Evolutionary conservation across 2,329 filamentous ascomycete genomes (phyloP), one percentile per base, ranked within the genome.

Genomic region (Aspergillus sp.): DNA sequence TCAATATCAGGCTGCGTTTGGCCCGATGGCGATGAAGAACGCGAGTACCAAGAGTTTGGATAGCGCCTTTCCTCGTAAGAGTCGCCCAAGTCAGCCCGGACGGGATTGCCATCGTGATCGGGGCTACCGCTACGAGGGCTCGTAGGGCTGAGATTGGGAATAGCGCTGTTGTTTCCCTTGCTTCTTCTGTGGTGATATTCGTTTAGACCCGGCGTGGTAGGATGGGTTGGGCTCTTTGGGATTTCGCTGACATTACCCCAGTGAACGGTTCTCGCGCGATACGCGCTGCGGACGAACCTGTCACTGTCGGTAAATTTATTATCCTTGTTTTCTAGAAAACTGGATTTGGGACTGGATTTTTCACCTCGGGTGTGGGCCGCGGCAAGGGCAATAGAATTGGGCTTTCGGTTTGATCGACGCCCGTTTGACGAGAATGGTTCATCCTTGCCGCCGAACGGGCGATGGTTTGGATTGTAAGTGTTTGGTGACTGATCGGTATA

Each of bases 181-280:
- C 15, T 17, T 46, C 41, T 15, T 17, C 42, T 22, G 2, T 39
- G 12, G 11, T 30, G 51, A n/a, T 39, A 54, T 13, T 27, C 33
- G 6, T 19, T 47, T 37, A 54, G 19, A 11, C 30, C 42, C 3
- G 51, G 19, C 15, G 41, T 30, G 2, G 24, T 39, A 20, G 42
- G 30, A 3, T 24, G 12, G 22, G 12, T n/a, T 17, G 41, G 5
- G 9, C 12, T 13, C 12, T 19, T 7, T n/a, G 33, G 15, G 33
- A 51, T 45, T 20, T 51, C 40, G 19, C 27, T 54, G 39, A 30
- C 42, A 27, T 33, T 20, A 13, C 50, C 54, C 58, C 58, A 60
- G 34, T 48, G 58, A 20, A 60, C 50, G 33, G 20, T 51, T 54
- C 4, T 53, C 2, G 17, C 13, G 24, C 20, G 37, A 13, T 15